These are phyloP conservation scores for Calonectria hongkongensis DNA, from an alignment of 2,329 filamentous ascomycete species.

Conservation along the genomic window DNA sequence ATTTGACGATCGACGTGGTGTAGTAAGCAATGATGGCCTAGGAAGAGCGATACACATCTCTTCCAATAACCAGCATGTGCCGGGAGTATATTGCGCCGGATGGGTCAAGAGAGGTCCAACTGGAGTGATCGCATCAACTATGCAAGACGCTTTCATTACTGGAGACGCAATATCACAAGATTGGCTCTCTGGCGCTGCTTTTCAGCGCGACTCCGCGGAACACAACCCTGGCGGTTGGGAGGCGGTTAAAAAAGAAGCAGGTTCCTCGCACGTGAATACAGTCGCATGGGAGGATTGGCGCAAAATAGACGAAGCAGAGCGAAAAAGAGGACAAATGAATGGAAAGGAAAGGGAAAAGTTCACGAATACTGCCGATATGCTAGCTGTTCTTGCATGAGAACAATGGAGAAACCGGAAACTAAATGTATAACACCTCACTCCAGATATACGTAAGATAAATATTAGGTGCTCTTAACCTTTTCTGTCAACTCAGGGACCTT, in stretches of 20 bases:
- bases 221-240: constrained; percentile 79
- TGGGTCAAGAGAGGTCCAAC: constrained; percentile 98
- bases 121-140: constrained; percentile 95
- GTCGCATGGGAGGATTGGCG: constrained; percentile 91
- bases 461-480: constrained; percentile 83
- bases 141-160: constrained; percentile 94
- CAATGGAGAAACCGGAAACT: constrained; percentile 46
- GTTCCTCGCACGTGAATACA: constrained; percentile 72
- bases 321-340: constrained; percentile 74
- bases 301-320: constrained; percentile 88
- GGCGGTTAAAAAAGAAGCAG: constrained; percentile 78
- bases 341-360: constrained; percentile 89
- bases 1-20: constrained; percentile 84
- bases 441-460: constrained; percentile 44
- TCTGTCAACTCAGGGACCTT: constrained; percentile 97
- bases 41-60: constrained; percentile 78
- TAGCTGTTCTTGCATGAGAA: constrained; percentile 67
- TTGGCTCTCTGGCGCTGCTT: constrained; percentile 72
- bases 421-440: constrained; percentile 53
- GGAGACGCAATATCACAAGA: constrained; percentile 90
- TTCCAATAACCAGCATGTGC: constrained; percentile 62
- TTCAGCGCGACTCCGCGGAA: constrained; percentile 57
- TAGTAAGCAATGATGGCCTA: constrained; percentile 87
- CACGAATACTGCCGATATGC: constrained; percentile 74
- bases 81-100: constrained; percentile 92